A percentile compares a stretch with the other conserved stretches of the same genome.
Evolutionary conservation across 1,284 basidiomycete species (phyloP).

Genomic region (Coniophora puteana): DNA sequence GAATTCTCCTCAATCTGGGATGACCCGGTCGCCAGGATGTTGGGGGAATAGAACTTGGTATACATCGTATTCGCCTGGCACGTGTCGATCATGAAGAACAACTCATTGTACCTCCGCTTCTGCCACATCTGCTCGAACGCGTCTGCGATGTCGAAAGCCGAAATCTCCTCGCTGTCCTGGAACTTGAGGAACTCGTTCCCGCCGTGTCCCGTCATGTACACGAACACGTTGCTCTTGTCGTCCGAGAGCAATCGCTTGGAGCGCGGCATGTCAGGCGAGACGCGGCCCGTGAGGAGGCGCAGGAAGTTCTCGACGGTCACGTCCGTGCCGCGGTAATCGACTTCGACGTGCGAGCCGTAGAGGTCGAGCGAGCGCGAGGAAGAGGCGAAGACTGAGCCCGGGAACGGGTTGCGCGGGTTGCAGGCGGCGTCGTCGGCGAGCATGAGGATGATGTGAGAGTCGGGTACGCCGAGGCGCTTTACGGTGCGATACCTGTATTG

Average conservation of each 20-base stretch:
- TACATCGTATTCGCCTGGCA: conserved; percentile 98
- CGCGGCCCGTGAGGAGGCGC: conserved; percentile 81
- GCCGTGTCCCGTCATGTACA: conserved; percentile 98
- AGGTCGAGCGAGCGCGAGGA: conserved; percentile 78
- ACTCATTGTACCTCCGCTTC: conserved; percentile 94
- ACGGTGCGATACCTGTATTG: conserved; percentile 88
- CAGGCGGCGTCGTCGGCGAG: conserved; percentile 96
- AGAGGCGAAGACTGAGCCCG: conserved; percentile 89
- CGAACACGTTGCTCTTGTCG: conserved; percentile 91
- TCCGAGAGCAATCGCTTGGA: conserved; percentile 92
- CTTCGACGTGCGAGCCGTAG: conserved; percentile 96
- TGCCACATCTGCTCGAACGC: conserved; percentile 99
- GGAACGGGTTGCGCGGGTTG: conserved; percentile 89
- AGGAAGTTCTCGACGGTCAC: conserved; percentile 97
- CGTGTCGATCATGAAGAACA: conserved; percentile 98
- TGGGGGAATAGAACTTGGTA: conserved; percentile 92
- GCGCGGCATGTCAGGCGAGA: conserved; percentile 75
- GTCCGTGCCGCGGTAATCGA: conserved; percentile 97
- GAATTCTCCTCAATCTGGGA: conserved; percentile 89
- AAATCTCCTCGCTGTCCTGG: conserved; percentile 98
- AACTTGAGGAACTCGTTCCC: conserved; percentile 99
- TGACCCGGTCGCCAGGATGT: conserved; percentile 92
- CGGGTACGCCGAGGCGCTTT: conserved; percentile 95
- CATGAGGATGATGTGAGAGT: conserved; percentile 99
- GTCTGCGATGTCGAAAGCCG: conserved; percentile 93